Evolutionary conservation across 352 stramenopile species (phyloP).

Genomic region (Chrysophaeum taylorii): DNA sequence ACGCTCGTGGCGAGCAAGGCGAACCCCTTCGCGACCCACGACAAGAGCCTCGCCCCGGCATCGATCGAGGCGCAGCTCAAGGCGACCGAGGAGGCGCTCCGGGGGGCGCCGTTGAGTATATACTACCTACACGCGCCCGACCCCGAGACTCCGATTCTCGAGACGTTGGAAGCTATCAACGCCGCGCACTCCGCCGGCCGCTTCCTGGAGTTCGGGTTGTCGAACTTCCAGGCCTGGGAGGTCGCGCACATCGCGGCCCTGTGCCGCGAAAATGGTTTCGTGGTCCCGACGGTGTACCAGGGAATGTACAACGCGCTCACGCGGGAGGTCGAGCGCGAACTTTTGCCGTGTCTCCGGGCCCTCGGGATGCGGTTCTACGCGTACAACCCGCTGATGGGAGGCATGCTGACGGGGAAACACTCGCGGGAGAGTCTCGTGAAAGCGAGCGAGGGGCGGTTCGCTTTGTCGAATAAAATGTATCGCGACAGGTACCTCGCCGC

Average conservation of each 20-base stretch:
- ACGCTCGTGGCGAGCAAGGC: conserved; percentile 29
- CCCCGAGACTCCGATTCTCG: conserved; percentile 31
- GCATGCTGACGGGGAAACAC: conserved; percentile 30
- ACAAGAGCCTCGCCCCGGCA: conserved; percentile 19
- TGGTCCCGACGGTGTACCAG: conserved; percentile 40
- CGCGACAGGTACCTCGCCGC: conserved; percentile 40
- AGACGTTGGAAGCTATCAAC: conserved; percentile 32
- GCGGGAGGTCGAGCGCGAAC: conserved; percentile 36
- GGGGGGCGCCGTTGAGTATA: conserved; percentile 23
- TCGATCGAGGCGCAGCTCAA: conserved; percentile 33
- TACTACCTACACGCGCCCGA: conserved; percentile 42
- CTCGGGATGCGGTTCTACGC: conserved; percentile 43
- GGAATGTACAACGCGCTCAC: conserved; percentile 47
- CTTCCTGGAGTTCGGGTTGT: conserved; percentile 38
- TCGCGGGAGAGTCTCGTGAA: conserved; percentile 26
- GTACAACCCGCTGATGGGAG: conserved; percentile 39
- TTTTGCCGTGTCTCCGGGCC: conserved; percentile 31
- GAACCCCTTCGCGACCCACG: conserved; percentile 32
- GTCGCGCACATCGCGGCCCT: conserved; percentile 36
- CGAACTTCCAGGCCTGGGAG: conserved; percentile 38
- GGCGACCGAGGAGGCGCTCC: conserved; percentile 22
- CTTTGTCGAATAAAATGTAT: conserved; percentile 11
- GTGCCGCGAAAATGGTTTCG: conserved; percentile 33
- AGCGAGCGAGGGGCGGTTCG: not conserved
- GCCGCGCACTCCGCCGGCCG: conserved; percentile 32